A percentile compares a stretch with the other conserved stretches of the same genome.
Conservation (phyloP, 192 early-diverging fungal species). For the Glomus cerebriforme region DNA sequence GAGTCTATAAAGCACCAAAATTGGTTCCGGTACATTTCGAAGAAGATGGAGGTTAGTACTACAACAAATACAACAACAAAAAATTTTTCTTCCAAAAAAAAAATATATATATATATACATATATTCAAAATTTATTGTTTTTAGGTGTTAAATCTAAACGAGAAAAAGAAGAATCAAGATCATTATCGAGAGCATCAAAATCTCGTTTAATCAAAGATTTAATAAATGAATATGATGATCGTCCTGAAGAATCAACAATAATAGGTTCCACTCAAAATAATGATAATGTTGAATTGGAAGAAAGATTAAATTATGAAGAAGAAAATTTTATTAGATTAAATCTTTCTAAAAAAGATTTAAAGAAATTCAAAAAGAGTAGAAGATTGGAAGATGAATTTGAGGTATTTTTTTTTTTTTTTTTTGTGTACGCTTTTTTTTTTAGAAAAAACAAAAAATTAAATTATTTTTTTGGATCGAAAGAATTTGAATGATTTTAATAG, state of each 20-base stretch:
- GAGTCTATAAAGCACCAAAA: constrained; percentile 86
- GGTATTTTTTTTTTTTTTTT: constrained; percentile 41
- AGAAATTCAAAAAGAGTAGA: constrained; percentile 56
- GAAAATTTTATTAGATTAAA: constrained; percentile 82
- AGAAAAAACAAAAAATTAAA: too few relatives aligned
- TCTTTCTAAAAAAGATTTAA: constrained; percentile 75
- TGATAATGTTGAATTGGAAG: constrained; percentile 57
- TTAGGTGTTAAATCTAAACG: constrained; percentile 50
- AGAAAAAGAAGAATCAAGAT: constrained; percentile 62
- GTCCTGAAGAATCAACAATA: constrained; percentile 75
- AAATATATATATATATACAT: neutral
- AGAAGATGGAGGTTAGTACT: constrained; percentile 59
- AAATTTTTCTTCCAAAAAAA: neutral
- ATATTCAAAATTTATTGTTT: neutral
- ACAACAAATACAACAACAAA: neutral
- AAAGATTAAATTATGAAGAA: constrained; percentile 76
- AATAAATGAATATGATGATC: constrained; percentile 79
- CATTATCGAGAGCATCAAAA: constrained; percentile 69
- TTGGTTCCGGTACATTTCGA: constrained; percentile 85
- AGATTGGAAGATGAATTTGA: constrained; percentile 86
- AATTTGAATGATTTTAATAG: constrained; percentile 60
- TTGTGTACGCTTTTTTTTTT: neutral
- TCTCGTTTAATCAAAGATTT: constrained; percentile 87
- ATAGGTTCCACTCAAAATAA: constrained; percentile 74
- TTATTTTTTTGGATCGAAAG: constrained; percentile 30